These are phyloP conservation scores for Chenopodium quinoa DNA, from an alignment of 148 eudicot genomes.

Conservation along the genomic window DNA sequence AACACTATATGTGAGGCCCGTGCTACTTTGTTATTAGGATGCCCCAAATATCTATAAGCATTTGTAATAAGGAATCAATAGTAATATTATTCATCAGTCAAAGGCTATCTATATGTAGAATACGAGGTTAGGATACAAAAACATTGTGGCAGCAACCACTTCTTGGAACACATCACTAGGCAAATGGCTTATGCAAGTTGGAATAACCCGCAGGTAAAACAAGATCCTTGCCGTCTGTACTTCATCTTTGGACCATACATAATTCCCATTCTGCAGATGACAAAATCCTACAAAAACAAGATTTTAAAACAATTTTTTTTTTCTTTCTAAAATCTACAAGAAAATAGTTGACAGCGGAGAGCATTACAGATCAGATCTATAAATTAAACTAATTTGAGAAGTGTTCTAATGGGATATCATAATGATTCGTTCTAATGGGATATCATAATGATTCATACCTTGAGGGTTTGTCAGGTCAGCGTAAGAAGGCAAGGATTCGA, in stretches of 20 bases:
- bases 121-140: constrained; percentile 73
- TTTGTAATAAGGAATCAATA: constrained; percentile 42
- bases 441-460: constrained; percentile 39
- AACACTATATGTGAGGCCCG: constrained; percentile 78
- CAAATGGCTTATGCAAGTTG: constrained; percentile 67
- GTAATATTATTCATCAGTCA: not conserved
- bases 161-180: constrained; percentile 58
- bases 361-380: not conserved
- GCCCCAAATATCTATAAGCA: constrained; percentile 73
- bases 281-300: constrained; percentile 44
- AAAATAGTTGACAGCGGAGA: not conserved
- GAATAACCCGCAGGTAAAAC: constrained; percentile 83
- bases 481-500: constrained; percentile 79
- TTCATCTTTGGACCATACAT: constrained; percentile 75
- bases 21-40: constrained; percentile 83
- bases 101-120: not conserved
- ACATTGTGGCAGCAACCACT: constrained; percentile 75
- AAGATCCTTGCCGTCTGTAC: constrained; percentile 85
- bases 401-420: not conserved
- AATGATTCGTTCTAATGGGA: not conserved
- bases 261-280: constrained; percentile 39
- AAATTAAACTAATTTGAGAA: not conserved
- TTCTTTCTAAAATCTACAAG: not conserved
- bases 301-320: not conserved
- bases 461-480: constrained; percentile 54